These are phyloP conservation scores for Cladobotryum mycophilum DNA, from an alignment of 2,329 filamentous ascomycete genomes.

Conservation along the genomic window DNA sequence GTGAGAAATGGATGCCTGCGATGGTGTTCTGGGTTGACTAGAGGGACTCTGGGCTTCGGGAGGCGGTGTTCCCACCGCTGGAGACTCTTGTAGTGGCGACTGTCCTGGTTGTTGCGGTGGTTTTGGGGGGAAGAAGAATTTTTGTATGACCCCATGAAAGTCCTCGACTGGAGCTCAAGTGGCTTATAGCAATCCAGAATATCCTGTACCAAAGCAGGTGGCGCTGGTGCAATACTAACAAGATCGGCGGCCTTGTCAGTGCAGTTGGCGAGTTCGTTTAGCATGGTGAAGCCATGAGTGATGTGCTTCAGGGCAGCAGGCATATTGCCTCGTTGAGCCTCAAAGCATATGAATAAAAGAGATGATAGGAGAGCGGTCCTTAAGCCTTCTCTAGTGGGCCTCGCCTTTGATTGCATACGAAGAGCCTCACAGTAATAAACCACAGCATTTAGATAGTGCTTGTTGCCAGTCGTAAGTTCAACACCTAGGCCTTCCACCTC, in stretches of 20 bases:
- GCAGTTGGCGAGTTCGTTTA: conserved; percentile 33
- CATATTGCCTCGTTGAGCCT: conserved; percentile 33
- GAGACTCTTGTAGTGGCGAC: neutral
- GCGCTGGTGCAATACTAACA: conserved; percentile 32
- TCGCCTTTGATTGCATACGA: conserved; percentile 32
- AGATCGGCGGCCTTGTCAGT: conserved; percentile 29
- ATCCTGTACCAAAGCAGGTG: conserved; percentile 31
- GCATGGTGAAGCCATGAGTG: conserved; percentile 34
- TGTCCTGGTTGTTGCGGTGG: neutral
- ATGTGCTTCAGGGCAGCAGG: conserved; percentile 35
- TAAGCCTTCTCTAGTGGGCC: conserved; percentile 29
- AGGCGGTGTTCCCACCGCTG: neutral
- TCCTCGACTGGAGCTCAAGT: conserved; percentile 32
- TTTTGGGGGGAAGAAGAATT: conserved; percentile 27
- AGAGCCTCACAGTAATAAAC: conserved; percentile 36
- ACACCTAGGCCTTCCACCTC: conserved; percentile 18
- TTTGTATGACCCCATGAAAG: conserved; percentile 33
- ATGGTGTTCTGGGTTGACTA: conserved; percentile 24
- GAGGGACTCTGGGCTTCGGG: conserved; percentile 16
- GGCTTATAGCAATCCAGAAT: conserved; percentile 35
- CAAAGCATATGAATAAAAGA: conserved; percentile 36
- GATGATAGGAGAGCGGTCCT: conserved; percentile 34
- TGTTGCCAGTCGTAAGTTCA: conserved; percentile 23
- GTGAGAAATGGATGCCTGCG: conserved; percentile 9
- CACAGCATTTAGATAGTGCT: conserved; percentile 35